These are phyloP conservation scores for Aureobasidium sp. DNA, from an alignment of 2,329 filamentous ascomycete genomes.

Conservation along the genomic window DNA sequence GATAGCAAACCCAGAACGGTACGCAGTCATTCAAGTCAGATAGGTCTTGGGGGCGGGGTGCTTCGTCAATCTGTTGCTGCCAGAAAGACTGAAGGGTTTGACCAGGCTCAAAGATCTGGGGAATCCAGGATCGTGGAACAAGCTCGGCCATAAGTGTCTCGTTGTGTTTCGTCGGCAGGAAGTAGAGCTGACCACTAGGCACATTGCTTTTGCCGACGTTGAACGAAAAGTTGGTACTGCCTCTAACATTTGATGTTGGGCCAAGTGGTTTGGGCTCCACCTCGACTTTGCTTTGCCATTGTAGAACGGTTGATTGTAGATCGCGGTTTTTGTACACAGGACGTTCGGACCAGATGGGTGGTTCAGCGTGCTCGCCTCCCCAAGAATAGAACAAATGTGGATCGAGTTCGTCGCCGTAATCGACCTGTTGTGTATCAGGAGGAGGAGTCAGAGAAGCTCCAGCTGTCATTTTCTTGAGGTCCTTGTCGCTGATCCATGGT, in stretches of 20 bases:
- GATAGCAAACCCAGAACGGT: conserved; percentile 26
- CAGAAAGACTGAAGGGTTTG: conserved; percentile 22
- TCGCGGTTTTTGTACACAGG: background rate
- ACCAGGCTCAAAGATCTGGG: conserved; percentile 16
- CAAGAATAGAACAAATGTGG: background rate
- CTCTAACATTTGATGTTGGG: background rate
- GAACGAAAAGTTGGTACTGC: background rate
- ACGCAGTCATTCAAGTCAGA: conserved; percentile 18
- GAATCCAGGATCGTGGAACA: conserved; percentile 26
- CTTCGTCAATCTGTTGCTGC: conserved; percentile 18
- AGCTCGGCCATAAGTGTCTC: conserved; percentile 14
- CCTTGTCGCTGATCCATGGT: conserved; percentile 12
- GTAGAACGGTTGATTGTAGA: background rate
- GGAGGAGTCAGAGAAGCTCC: background rate
- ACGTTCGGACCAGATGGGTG: conserved; percentile 3
- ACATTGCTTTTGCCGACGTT: background rate
- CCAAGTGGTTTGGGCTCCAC: background rate
- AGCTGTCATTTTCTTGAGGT: conserved; percentile 1
- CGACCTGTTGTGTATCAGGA: background rate
- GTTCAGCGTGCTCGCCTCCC: background rate
- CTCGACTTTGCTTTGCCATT: background rate
- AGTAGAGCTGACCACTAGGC: background rate
- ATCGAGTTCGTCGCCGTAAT: background rate
- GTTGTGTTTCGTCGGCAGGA: background rate
- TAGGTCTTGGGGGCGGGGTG: conserved; percentile 19